Conservation (phyloP, 2,329 filamentous ascomycete genomes). For the Botryotinia narcissicola region DNA sequence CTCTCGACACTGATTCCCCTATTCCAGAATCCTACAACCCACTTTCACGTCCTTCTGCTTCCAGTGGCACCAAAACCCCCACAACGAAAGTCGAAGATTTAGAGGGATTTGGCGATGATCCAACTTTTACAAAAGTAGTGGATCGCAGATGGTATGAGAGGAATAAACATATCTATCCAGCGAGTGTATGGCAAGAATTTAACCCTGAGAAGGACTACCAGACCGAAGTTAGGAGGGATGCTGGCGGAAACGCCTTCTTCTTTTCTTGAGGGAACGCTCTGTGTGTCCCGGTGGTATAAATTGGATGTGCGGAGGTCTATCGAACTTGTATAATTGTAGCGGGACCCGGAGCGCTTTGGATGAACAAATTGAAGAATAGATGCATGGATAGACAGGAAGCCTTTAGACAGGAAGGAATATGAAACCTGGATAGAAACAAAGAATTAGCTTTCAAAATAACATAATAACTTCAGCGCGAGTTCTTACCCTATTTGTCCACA, state of each 20-base stretch:
- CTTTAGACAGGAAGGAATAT: background rate
- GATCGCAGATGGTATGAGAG: constrained; percentile 95
- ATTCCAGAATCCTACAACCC: constrained; percentile 40
- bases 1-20: constrained; percentile 24
- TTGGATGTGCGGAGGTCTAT: background rate
- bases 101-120: constrained; percentile 77
- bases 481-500: background rate
- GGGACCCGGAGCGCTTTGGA: background rate
- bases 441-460: background rate
- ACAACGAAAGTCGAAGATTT: constrained; percentile 43
- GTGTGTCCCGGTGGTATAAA: background rate
- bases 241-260: constrained; percentile 91
- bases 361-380: background rate
- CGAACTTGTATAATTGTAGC: background rate
- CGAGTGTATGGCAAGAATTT: constrained; percentile 93
- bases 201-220: constrained; percentile 86
- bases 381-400: background rate
- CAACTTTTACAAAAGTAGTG: constrained; percentile 84
- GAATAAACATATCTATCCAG: constrained; percentile 98
- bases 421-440: background rate
- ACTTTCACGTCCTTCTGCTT: constrained; percentile 39
- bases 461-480: background rate
- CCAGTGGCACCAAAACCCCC: constrained; percentile 38
- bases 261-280: constrained; percentile 49
- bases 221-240: constrained; percentile 74